These are phyloP conservation scores for Platismatia glauca DNA, from an alignment of 495 filamentous ascomycete species.

Conservation along the genomic window DNA sequence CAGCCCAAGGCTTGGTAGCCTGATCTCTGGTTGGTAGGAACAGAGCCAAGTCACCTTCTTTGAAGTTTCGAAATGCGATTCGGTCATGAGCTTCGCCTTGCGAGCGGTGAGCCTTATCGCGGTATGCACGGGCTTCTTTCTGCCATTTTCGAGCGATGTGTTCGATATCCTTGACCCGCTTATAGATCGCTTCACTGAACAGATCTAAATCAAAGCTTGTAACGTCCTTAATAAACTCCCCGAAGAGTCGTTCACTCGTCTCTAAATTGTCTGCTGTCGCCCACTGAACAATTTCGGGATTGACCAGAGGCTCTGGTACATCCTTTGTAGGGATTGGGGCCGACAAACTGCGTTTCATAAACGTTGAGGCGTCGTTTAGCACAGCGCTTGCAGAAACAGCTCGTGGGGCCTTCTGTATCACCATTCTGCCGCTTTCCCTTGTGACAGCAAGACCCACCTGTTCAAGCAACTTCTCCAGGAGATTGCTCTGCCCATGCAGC, in stretches of 20 bases:
- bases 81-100: constrained; percentile 90
- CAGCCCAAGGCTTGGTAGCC: constrained; percentile 89
- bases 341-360: constrained; percentile 31
- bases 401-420: constrained; percentile 67
- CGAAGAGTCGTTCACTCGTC: constrained; percentile 61
- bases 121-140: constrained; percentile 75
- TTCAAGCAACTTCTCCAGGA: constrained; percentile 69
- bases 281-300: constrained; percentile 69
- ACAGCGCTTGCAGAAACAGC: constrained; percentile 53
- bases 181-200: constrained; percentile 72
- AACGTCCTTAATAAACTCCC: constrained; percentile 58
- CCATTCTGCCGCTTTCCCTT: constrained; percentile 61
- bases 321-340: constrained; percentile 28
- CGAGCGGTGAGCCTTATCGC: constrained; percentile 75
- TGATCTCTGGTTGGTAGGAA: constrained; percentile 94
- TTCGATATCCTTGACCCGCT: constrained; percentile 83
- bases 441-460: constrained; percentile 72
- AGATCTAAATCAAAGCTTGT: constrained; percentile 70
- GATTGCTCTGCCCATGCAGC: constrained; percentile 68
- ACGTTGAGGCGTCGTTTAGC: constrained; percentile 53
- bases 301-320: constrained; percentile 35
- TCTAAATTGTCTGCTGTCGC: constrained; percentile 57
- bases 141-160: constrained; percentile 81
- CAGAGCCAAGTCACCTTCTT: constrained; percentile 88
- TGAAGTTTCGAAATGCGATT: constrained; percentile 94